Evolutionary conservation across 495 filamentous ascomycete species (phyloP).

Genomic region (Pyrenula massariospora): DNA sequence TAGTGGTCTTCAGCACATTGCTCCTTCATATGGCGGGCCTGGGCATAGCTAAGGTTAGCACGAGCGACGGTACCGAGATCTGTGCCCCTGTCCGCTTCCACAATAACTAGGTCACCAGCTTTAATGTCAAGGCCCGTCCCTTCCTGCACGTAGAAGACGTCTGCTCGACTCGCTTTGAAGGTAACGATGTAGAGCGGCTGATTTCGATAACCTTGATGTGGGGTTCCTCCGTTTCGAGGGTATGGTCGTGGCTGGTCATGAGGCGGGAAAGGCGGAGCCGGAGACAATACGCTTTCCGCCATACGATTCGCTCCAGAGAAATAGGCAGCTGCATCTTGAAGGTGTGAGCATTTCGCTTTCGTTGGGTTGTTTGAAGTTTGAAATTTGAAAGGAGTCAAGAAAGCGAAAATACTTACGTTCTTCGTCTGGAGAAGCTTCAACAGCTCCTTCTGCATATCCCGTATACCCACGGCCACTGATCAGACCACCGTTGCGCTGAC

Average conservation of each 20-base stretch:
- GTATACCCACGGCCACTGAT: neutral
- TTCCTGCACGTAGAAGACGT: slow-evolving; percentile 94
- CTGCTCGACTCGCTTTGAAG: slow-evolving; percentile 89
- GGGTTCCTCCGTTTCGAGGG: slow-evolving; percentile 28
- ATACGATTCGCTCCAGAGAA: slow-evolving; percentile 26
- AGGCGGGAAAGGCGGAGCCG: neutral
- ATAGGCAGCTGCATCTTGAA: slow-evolving; percentile 35
- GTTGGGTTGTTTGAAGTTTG: slow-evolving; percentile 18
- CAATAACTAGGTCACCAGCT: slow-evolving; percentile 85
- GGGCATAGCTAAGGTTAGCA: slow-evolving; percentile 70
- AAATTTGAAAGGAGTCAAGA: slow-evolving; percentile 16
- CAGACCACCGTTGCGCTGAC: neutral
- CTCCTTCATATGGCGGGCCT: slow-evolving; percentile 79
- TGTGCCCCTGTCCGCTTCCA: slow-evolving; percentile 91
- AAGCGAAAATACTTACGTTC: slow-evolving; percentile 32
- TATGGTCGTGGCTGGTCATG: neutral
- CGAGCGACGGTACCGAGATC: slow-evolving; percentile 88
- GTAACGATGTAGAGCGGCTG: slow-evolving; percentile 85
- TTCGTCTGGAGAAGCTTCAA: slow-evolving; percentile 21
- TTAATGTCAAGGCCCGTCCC: slow-evolving; percentile 86
- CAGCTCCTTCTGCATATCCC: neutral
- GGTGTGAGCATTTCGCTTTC: slow-evolving; percentile 32
- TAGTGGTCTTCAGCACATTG: slow-evolving; percentile 88
- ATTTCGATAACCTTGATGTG: slow-evolving; percentile 42
- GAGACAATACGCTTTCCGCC: neutral